Evolutionary conservation across 768 basidiomycete genomes (phyloP), one percentile per base, ranked within the genome.

Genomic region (Psilocybe subaeruginosa): DNA sequence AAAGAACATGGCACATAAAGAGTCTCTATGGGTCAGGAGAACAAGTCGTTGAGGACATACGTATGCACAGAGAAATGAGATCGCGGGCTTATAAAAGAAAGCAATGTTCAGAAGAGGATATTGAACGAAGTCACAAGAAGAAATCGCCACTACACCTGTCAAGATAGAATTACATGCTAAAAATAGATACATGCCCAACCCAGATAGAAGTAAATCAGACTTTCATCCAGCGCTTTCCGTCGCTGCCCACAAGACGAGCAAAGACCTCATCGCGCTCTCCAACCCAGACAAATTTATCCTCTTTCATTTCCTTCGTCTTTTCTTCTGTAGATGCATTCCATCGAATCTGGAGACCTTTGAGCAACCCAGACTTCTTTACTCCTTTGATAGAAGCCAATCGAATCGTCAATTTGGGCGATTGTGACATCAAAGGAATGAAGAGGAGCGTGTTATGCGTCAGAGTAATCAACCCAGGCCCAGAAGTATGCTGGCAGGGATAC

Each of bases 1-100:
- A 74, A 93, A 97, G 79, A 97, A 97, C 94, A 97, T 94, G 14
- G 8, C 19, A 8, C 14, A 8, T 3, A 35, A 33, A 49, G 31
- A 41, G 17, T 19, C n/a, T 37, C 29, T 14, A 4, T 37, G 19
- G 17, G 4, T 12, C 4, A 54, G 48, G n/a, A 35, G 60, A 14
- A 52, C 17, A 17, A 51, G 3, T 16, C 30, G 54, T 30, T 47
- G 11, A 33, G n/a, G 41, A 0, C 30, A 37, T 45, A n/a, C 37
- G 11, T 23, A 8, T 7, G 50, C 23, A 52, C 7, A 56, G 37
- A 17, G 27, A 16, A 27, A 11, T 17, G 11, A 33, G 46, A 12
- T 9, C 35, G 17, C 16, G 23, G 23, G 19, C n/a, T 30, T 29
- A 59, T 9, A 64, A 59, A 30, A 52, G 50, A 55, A 52, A 47